Evolutionary conservation across 345 rosid species (phyloP).

Genomic region (Iberis pinnata): DNA sequence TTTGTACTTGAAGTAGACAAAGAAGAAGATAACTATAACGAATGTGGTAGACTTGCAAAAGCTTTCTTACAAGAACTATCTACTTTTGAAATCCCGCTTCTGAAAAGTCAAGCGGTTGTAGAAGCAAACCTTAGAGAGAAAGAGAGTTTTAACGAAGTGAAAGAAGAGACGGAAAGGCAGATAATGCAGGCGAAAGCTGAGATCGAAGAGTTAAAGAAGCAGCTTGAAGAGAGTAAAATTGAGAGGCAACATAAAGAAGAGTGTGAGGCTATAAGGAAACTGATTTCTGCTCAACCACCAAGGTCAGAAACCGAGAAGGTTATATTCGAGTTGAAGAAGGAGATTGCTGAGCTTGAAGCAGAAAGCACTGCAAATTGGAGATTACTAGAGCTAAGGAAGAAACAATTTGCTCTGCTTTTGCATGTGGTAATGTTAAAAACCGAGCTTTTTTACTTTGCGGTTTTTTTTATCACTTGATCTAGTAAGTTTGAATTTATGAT

Average conservation of each 20-base stretch:
- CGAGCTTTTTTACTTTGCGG: background rate
- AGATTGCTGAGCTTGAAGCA: conserved; percentile 72
- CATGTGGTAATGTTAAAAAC: conserved; percentile 64
- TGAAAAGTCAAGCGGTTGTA: conserved; percentile 78
- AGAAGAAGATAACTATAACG: conserved; percentile 54
- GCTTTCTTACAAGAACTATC: conserved; percentile 80
- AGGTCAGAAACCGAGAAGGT: conserved; percentile 75
- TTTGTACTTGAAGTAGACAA: conserved; percentile 67
- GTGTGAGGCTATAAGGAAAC: conserved; percentile 76
- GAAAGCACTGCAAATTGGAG: conserved; percentile 80
- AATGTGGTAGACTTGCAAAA: conserved; percentile 62
- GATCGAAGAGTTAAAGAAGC: conserved; percentile 77
- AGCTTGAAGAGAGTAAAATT: conserved; percentile 83
- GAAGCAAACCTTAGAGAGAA: conserved; percentile 75
- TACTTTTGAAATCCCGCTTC: conserved; percentile 89
- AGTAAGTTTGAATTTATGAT: conserved; percentile 6
- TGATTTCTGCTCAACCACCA: conserved; percentile 79
- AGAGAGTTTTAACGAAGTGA: conserved; percentile 73
- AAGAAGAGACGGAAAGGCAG: conserved; percentile 70
- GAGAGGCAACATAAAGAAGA: conserved; percentile 97
- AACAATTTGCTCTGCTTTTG: conserved; percentile 77
- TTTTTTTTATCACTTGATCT: too few species aligned
- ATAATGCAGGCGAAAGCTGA: conserved; percentile 61
- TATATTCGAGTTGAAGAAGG: conserved; percentile 66
- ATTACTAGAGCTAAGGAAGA: conserved; percentile 87